Conservation (phyloP, 371 early-diverging fungal genomes). For the Mortierella sp. region DNA sequence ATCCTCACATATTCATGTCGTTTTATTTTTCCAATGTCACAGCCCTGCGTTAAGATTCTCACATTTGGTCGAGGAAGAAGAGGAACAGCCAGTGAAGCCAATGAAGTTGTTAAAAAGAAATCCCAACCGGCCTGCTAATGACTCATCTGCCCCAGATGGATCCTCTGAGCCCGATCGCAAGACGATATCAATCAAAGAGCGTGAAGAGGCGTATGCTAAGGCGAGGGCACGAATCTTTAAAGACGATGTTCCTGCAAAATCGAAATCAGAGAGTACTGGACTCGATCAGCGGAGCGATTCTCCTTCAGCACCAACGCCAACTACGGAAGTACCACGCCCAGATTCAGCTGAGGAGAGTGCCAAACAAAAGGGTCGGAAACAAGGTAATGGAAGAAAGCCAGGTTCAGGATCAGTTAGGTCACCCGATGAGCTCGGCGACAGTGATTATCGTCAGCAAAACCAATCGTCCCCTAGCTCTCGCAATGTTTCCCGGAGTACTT, state of each 20-base stretch:
- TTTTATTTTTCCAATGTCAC: slow-evolving; percentile 6
- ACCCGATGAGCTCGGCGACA: slow-evolving; percentile 25
- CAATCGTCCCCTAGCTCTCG: slow-evolving; percentile 40
- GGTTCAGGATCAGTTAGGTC: slow-evolving; percentile 19
- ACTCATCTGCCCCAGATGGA: slow-evolving; percentile 39
- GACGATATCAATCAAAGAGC: slow-evolving; percentile 75
- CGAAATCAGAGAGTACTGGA: slow-evolving; percentile 45
- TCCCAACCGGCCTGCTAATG: slow-evolving; percentile 22
- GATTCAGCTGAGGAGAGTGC: slow-evolving; percentile 17
- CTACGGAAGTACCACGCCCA: slow-evolving; percentile 9
- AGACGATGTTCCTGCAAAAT: slow-evolving; percentile 59
- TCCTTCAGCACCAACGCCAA: slow-evolving; percentile 16
- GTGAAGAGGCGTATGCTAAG: slow-evolving; percentile 80
- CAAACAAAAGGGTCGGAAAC: slow-evolving; percentile 20
- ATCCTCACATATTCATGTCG: neutral
- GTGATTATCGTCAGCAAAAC: slow-evolving; percentile 17
- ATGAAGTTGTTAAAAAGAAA: slow-evolving; percentile 38
- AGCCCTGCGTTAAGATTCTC: slow-evolving; percentile 60
- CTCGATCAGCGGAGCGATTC: slow-evolving; percentile 23
- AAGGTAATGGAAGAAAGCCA: slow-evolving; percentile 22
- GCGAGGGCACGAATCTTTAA: slow-evolving; percentile 86
- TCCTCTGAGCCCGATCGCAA: slow-evolving; percentile 60
- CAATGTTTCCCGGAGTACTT: slow-evolving; percentile 43
- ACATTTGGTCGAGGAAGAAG: slow-evolving; percentile 43
- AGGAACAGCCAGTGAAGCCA: slow-evolving; percentile 41